phyloP scores from a whole-genome alignment of 2,329 filamentous ascomycete species.

The Dothidotthia symphoricarpi region DNA sequence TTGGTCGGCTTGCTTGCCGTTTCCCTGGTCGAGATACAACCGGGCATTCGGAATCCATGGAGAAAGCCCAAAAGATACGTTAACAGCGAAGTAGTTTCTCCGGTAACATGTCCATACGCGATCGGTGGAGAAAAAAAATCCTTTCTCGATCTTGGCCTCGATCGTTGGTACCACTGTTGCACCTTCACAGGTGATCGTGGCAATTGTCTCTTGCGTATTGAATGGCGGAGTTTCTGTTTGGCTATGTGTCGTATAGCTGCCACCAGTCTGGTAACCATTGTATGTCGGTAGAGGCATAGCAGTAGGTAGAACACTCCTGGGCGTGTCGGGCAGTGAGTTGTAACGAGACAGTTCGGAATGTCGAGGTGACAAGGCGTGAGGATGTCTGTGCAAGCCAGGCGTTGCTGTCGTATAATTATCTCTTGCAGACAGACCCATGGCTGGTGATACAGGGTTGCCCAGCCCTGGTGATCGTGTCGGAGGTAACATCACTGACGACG shows the following conservation, averaged over 20 bases:
- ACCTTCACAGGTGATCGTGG: slow-evolving; percentile 62
- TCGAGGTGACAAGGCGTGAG: slow-evolving; percentile 38
- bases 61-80: slow-evolving; percentile 71
- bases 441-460: slow-evolving; percentile 44
- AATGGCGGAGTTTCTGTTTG: slow-evolving; percentile 46
- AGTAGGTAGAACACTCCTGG: slow-evolving; percentile 36
- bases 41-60: slow-evolving; percentile 60
- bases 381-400: slow-evolving; percentile 37
- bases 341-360: slow-evolving; percentile 36
- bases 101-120: slow-evolving; percentile 90
- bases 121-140: slow-evolving; percentile 74
- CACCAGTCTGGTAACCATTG: slow-evolving; percentile 15
- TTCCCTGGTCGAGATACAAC: slow-evolving; percentile 55
- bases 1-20: slow-evolving; percentile 50
- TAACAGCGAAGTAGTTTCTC: slow-evolving; percentile 85
- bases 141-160: slow-evolving; percentile 79
- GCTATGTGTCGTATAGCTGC: slow-evolving; percentile 15
- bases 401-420: slow-evolving; percentile 47
- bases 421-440: slow-evolving; percentile 43
- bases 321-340: slow-evolving; percentile 38
- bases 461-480: slow-evolving; percentile 44
- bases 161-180: slow-evolving; percentile 68
- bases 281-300: slow-evolving; percentile 31
- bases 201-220: slow-evolving; percentile 51
- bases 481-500: slow-evolving; percentile 50